Evolutionary conservation across 768 basidiomycete species (phyloP), one percentile per base, ranked within the genome.

Genomic region (Mycena rebaudengoi): DNA sequence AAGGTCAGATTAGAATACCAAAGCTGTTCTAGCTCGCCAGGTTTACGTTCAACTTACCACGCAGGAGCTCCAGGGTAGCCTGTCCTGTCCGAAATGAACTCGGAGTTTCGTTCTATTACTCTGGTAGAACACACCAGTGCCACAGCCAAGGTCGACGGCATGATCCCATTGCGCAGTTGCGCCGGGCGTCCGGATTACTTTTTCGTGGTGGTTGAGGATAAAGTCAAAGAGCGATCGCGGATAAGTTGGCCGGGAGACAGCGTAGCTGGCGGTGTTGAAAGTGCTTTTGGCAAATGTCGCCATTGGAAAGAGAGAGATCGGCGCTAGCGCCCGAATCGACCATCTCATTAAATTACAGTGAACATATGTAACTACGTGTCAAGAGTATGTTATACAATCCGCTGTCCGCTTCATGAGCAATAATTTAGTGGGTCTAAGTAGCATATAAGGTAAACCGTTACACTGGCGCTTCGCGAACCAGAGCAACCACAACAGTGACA

Each of bases 91-190:
- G n/a, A n/a, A n/a, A n/a, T 2, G 30, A 30, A 41, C 5, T 21
- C 18, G 23, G 30, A 8, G 14, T n/a, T 23, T 26, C 39, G 28
- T 45, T 33, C 21, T 32, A 21, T 5, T 3, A 13, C n/a, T 46
- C 18, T 11, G 39, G 12, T 6, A 8, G 13, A 25, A 67, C 73
- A 12, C 60, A 91, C 93, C 91, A n/a, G 94, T 92, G 26, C 94
- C 93, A 75, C 94, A 95, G 5, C 94, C 93, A 2, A 94, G 73
- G 68, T 96, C 94, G 0, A 93, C 80, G 0, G 90, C 91, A 18
- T 76, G 79, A 14, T 86, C 80, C 83, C 86, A 91, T 54, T 73
- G 64, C 48, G 75, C 64, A 13, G 21, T 37, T 11, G 59, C n/a
- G 26, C 63, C 55, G 0, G 68, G 69, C 0, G 32, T 37, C 1